Percentiles rank a stretch among this genome's conserved stretches.
Evolutionary conservation across 2,329 filamentous ascomycete species (phyloP).

Genomic region (Huntiella abstrusa): DNA sequence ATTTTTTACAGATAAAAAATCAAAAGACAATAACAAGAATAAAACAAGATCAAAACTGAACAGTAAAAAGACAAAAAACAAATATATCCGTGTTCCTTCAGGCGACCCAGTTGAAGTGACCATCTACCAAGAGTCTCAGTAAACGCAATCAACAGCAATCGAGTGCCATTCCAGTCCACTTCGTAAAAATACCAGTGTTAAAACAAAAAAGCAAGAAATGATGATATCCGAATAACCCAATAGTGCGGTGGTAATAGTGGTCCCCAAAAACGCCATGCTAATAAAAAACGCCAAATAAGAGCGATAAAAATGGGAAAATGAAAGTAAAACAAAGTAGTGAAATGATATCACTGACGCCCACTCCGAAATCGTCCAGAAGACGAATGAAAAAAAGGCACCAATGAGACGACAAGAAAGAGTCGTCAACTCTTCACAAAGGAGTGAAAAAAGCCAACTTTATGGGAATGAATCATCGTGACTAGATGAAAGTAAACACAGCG

Average conservation of each 20-base stretch:
- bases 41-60: slow-evolving; percentile 1
- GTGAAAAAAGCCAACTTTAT: too few relatives aligned
- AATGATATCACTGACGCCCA: background rate
- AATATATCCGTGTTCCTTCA: too few relatives aligned
- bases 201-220: background rate
- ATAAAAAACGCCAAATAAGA: slow-evolving; percentile 3
- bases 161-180: too few relatives aligned
- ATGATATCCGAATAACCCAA: slow-evolving; percentile 1
- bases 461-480: too few relatives aligned
- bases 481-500: too few relatives aligned
- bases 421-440: too few relatives aligned
- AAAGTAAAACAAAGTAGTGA: slow-evolving; percentile 1
- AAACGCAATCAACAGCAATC: too few relatives aligned
- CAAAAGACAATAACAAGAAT: background rate
- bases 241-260: background rate
- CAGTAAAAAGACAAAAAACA: background rate
- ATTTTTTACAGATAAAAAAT: background rate
- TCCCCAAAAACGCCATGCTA: slow-evolving; percentile 9
- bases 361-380: background rate
- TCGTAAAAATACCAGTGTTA: background rate
- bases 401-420: too few relatives aligned
- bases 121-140: too few relatives aligned
- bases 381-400: too few relatives aligned
- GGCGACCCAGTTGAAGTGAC: too few relatives aligned
- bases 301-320: background rate